These are phyloP conservation scores for Thalassia testudinum DNA, from an alignment of 116 monocot species.

Conservation along the genomic window DNA sequence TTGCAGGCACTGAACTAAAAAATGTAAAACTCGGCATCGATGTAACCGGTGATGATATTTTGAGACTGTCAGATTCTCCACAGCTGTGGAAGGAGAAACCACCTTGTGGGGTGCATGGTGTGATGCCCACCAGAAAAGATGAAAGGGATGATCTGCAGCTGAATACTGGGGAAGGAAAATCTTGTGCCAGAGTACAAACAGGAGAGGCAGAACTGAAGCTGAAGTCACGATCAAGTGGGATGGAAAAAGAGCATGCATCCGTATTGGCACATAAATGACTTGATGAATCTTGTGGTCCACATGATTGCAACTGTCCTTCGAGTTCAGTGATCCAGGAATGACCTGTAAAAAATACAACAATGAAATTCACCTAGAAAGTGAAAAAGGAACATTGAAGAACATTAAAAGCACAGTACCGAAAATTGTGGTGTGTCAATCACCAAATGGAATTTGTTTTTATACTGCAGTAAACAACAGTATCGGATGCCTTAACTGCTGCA, in stretches of 20 bases:
- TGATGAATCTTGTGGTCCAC: no score
- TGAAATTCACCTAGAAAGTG: no score
- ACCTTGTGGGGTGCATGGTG: constrained; percentile 7
- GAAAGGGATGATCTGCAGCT: constrained; percentile 65
- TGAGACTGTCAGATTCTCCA: constrained; percentile 8
- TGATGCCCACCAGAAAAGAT: constrained; percentile 13
- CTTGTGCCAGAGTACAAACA: constrained; percentile 7
- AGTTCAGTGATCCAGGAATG: constrained; percentile 61
- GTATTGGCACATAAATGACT: no score
- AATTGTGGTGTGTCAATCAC: constrained; percentile 2
- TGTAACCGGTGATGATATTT: constrained; percentile 16
- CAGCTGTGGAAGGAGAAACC: constrained; percentile 49
- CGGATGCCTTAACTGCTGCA: constrained; percentile 1
- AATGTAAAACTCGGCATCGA: constrained; percentile 53
- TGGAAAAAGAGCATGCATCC: constrained; percentile 24
- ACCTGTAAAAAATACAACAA: constrained; percentile 25
- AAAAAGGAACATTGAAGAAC: background rate
- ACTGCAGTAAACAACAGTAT: constrained; percentile 4
- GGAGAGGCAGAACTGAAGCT: constrained; percentile 45
- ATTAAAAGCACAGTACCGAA: background rate
- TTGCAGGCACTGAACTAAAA: constrained; percentile 17
- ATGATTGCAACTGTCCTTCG: constrained; percentile 10
- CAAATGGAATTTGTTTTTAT: background rate
- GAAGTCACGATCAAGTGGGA: constrained; percentile 26
- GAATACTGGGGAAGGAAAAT: constrained; percentile 28